Evolutionary conservation across 2,329 filamentous ascomycete genomes (phyloP).

Genomic region (Trichophyton simii): DNA sequence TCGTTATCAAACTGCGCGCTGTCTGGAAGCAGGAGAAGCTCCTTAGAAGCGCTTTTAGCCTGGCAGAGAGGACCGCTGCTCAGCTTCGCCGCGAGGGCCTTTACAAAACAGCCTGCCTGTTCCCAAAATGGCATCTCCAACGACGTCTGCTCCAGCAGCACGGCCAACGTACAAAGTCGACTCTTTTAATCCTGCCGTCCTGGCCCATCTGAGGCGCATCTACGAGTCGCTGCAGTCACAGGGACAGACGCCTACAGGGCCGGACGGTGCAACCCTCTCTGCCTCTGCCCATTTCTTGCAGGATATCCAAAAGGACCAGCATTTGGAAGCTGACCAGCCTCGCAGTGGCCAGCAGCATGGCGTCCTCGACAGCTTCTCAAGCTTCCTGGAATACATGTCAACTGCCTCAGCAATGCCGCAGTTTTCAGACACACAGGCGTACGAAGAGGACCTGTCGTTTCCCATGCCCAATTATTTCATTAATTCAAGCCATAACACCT

Average conservation of each 20-base stretch:
- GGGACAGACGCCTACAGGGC: not conserved
- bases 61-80: too few species aligned
- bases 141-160: not conserved
- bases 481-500: slow-evolving; percentile 90
- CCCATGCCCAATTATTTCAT: slow-evolving; percentile 86
- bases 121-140: slow-evolving; percentile 1
- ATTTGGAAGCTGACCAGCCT: not conserved
- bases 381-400: slow-evolving; percentile 39
- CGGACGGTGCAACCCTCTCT: not conserved
- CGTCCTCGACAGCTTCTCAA: slow-evolving; percentile 21
- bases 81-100: too few species aligned
- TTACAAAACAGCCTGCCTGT: too few species aligned
- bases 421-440: slow-evolving; percentile 18
- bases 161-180: slow-evolving; percentile 6
- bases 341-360: not conserved
- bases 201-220: slow-evolving; percentile 24
- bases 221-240: slow-evolving; percentile 20
- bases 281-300: slow-evolving; percentile 11
- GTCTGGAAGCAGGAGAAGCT: too few species aligned
- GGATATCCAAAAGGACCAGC: slow-evolving; percentile 12
- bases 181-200: slow-evolving; percentile 23
- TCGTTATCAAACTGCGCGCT: not conserved
- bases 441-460: slow-evolving; percentile 46
- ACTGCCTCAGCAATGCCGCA: slow-evolving; percentile 33
- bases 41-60: too few species aligned